Conservation (phyloP, 441 rosid species). For the Gossypium trilobum region DNA sequence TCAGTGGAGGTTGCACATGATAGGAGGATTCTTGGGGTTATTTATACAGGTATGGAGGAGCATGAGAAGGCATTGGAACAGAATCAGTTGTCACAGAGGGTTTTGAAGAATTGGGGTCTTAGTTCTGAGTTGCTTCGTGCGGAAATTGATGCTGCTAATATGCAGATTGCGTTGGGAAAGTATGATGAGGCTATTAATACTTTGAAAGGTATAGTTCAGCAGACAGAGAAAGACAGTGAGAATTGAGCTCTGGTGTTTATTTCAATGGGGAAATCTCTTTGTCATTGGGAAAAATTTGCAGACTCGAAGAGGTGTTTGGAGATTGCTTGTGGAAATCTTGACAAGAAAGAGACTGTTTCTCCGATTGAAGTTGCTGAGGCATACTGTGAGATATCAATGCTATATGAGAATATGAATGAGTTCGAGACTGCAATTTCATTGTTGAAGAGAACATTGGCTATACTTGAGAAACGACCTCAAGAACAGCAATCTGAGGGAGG, state of each 20-base stretch:
- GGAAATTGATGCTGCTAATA: slow-evolving; percentile 74
- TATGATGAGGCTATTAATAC: slow-evolving; percentile 64
- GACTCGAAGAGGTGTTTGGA: slow-evolving; percentile 69
- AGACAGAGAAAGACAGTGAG: slow-evolving; percentile 63
- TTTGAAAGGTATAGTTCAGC: slow-evolving; percentile 47
- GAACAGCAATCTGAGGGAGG: slow-evolving; percentile 86
- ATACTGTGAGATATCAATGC: slow-evolving; percentile 80
- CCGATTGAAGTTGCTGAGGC: slow-evolving; percentile 72
- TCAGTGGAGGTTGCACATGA: slow-evolving; percentile 88
- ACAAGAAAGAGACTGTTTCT: slow-evolving; percentile 48
- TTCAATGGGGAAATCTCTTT: slow-evolving; percentile 73
- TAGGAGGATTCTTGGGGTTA: slow-evolving; percentile 72
- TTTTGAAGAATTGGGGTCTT: slow-evolving; percentile 77
- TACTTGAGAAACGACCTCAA: slow-evolving; percentile 72
- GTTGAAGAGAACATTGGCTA: slow-evolving; percentile 48
- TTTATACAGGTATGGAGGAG: slow-evolving; percentile 68
- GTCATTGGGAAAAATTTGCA: slow-evolving; percentile 43
- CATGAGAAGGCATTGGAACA: slow-evolving; percentile 82
- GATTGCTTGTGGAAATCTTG: slow-evolving; percentile 64
- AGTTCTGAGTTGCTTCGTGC: slow-evolving; percentile 54
- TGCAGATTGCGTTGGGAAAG: slow-evolving; percentile 69
- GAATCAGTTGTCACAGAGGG: slow-evolving; percentile 62
- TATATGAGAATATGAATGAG: slow-evolving; percentile 77
- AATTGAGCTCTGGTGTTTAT: slow-evolving; percentile 62
- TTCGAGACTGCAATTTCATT: slow-evolving; percentile 66